Conservation (phyloP, 2,329 filamentous ascomycete species). For the Tolypocladium tundrense region DNA sequence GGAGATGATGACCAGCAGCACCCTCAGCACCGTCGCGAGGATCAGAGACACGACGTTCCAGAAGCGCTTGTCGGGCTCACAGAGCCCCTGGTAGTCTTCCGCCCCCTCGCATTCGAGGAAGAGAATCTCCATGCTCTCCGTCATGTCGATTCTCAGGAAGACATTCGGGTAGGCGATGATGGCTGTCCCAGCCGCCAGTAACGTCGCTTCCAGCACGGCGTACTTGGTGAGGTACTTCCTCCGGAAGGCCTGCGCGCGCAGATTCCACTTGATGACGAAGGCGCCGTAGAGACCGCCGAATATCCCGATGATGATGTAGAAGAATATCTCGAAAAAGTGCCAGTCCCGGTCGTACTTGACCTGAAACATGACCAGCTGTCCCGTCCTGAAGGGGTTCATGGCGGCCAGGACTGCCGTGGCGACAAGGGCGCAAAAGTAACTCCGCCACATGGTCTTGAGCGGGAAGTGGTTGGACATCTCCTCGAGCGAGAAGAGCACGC, state of each 20-base stretch:
- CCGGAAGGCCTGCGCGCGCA: slow-evolving; percentile 81
- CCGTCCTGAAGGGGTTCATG: slow-evolving; percentile 96
- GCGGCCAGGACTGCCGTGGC: slow-evolving; percentile 85
- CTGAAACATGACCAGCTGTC: slow-evolving; percentile 98
- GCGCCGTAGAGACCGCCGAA: slow-evolving; percentile 94
- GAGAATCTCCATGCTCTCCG: slow-evolving; percentile 96
- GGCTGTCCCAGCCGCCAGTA: slow-evolving; percentile 74
- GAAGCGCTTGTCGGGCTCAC: slow-evolving; percentile 67
- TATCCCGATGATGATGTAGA: slow-evolving; percentile 82
- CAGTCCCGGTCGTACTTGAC: slow-evolving; percentile 91
- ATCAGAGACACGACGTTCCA: slow-evolving; percentile 69
- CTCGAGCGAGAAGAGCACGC: slow-evolving; percentile 91
- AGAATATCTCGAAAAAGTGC: slow-evolving; percentile 95
- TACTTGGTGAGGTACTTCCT: slow-evolving; percentile 84
- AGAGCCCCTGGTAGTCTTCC: slow-evolving; percentile 83
- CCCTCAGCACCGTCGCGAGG: slow-evolving; percentile 69
- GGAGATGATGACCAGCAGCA: slow-evolving; percentile 83
- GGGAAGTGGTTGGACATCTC: slow-evolving; percentile 97
- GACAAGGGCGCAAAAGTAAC: slow-evolving; percentile 94
- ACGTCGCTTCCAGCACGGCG: slow-evolving; percentile 74
- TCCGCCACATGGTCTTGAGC: slow-evolving; percentile 94
- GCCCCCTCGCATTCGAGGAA: slow-evolving; percentile 87
- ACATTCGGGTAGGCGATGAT: slow-evolving; percentile 95
- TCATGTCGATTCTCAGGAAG: slow-evolving; percentile 96
- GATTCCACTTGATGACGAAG: slow-evolving; percentile 96